Evolutionary conservation across 192 early-diverging fungal species (phyloP).

Genomic region (Backusella liffmaniae): DNA sequence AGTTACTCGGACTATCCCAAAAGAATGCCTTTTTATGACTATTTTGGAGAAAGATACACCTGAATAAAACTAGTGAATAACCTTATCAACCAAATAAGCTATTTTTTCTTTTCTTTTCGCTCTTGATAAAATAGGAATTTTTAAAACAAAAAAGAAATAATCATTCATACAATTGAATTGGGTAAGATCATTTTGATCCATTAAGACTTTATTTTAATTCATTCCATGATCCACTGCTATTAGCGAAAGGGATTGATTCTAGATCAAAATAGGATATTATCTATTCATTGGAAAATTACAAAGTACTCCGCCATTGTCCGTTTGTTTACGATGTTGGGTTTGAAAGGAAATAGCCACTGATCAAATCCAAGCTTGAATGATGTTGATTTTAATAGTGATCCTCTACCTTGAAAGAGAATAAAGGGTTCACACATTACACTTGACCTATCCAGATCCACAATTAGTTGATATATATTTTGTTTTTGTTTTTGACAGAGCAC

Average conservation of each 20-base stretch:
- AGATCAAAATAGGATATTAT: not conserved
- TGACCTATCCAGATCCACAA: not conserved
- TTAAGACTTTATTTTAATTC: not conserved
- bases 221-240: not conserved
- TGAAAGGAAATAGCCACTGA: not conserved
- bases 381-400: not conserved
- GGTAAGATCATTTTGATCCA: not conserved
- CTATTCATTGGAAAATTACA: not conserved
- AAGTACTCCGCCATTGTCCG: not conserved
- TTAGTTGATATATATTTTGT: not conserved
- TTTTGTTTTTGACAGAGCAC: not conserved
- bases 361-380: not conserved
- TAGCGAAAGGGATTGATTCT: not conserved
- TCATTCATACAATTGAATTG: not conserved
- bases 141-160: not conserved
- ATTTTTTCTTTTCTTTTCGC: not conserved
- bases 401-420: not conserved
- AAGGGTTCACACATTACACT: not conserved
- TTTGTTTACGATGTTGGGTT: not conserved
- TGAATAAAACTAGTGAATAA: no score
- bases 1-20: not conserved
- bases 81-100: not conserved
- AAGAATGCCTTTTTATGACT: not conserved
- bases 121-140: not conserved
- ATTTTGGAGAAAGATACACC: not conserved